Percentiles rank a stretch among this genome's conserved stretches.
Conservation (phyloP, 139 green algal species). For the Spirogloea muscicola region DNA sequence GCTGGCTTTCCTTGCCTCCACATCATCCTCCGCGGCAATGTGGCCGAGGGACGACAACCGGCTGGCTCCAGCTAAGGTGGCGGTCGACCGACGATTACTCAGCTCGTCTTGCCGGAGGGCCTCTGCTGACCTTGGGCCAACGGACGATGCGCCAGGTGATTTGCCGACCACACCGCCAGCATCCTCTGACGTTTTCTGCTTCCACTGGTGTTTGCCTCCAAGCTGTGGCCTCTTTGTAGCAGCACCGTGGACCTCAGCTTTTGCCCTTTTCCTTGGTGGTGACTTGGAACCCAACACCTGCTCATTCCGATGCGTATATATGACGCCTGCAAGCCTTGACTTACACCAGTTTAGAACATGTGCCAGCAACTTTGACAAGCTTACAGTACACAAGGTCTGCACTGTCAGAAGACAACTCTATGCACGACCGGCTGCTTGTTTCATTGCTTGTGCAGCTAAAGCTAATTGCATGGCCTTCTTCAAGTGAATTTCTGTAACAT, state of each 20-base stretch:
- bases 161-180: no score
- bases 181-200: no score
- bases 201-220: no score
- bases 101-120: neutral
- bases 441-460: neutral
- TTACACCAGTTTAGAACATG: neutral
- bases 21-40: neutral
- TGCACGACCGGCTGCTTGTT: neutral
- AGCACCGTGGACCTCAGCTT: neutral
- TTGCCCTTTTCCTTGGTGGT: neutral
- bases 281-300: no score
- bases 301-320: constrained; percentile 7
- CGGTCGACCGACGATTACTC: no score
- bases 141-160: no score
- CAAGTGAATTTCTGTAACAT: neutral
- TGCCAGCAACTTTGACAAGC: neutral
- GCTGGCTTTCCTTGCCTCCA: neutral
- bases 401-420: no score
- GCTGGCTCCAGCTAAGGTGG: neutral
- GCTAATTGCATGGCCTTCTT: neutral
- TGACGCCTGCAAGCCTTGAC: neutral
- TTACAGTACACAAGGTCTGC: no score
- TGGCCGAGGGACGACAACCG: no score
- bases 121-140: neutral
- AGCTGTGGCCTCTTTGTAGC: no score